Percentiles rank a stretch among this genome's conserved stretches.
Conservation (phyloP, 129 eudicot species). For the Escallonia rubra region DNA sequence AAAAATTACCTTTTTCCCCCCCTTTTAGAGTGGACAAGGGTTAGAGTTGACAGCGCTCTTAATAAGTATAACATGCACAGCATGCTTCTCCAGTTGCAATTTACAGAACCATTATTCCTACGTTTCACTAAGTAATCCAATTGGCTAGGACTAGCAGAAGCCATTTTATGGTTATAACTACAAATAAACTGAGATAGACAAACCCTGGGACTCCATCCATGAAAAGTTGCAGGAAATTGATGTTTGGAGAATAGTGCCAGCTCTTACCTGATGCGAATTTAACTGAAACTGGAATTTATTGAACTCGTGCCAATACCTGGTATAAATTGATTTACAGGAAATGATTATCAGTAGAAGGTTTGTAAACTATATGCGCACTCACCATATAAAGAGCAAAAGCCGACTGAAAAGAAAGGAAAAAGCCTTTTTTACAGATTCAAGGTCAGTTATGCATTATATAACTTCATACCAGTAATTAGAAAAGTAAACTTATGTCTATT, state of each 20-base stretch:
- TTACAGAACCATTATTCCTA: too few species aligned
- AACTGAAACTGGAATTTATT: constrained; percentile 92
- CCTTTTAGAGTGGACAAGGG: too few species aligned
- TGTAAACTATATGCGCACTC: background rate
- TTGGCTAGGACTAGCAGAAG: too few species aligned
- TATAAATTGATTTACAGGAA: constrained; percentile 7
- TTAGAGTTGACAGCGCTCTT: too few species aligned
- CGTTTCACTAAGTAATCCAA: too few species aligned
- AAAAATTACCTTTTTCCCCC: too few species aligned
- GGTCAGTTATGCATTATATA: too few species aligned
- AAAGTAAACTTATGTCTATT: constrained; percentile 3
- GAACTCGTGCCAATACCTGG: constrained; percentile 97
- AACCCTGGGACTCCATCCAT: background rate
- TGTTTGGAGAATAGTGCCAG: background rate
- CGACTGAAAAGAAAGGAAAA: background rate
- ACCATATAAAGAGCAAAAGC: background rate
- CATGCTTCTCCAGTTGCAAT: too few species aligned
- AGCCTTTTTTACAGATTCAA: too few species aligned
- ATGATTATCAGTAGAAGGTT: constrained; percentile 1
- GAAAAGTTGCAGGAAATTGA: background rate
- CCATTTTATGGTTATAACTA: too few species aligned
- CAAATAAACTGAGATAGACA: background rate
- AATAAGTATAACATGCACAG: too few species aligned
- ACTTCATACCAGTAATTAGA: too few species aligned
- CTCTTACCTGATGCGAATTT: constrained; percentile 78